Conservation (phyloP, 1,284 basidiomycete species). For the Cystobasidiaceae sp. region DNA sequence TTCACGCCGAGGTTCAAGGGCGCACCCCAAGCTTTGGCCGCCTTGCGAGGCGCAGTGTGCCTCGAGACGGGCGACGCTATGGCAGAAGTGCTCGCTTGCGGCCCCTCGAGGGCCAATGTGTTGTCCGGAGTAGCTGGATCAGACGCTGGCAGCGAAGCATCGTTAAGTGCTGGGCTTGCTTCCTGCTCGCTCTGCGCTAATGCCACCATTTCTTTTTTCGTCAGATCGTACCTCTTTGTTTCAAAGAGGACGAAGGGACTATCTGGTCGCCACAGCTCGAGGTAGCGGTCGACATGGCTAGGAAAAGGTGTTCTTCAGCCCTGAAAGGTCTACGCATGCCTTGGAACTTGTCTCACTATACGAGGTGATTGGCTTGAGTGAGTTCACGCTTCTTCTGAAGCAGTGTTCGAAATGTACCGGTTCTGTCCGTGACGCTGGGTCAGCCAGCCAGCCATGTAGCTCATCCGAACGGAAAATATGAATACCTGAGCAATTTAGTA, state of each 20-base stretch:
- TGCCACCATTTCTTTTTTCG: not conserved
- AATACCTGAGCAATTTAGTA: too few relatives aligned
- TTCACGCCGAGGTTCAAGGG: slow-evolving; percentile 86
- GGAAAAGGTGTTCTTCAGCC: slow-evolving; percentile 25
- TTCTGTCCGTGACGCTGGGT: too few relatives aligned
- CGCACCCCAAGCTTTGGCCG: slow-evolving; percentile 4
- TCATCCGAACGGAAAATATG: too few relatives aligned
- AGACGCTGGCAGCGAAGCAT: too few relatives aligned
- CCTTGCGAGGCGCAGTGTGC: not conserved
- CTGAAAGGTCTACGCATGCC: not conserved
- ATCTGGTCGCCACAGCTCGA: slow-evolving; percentile 72
- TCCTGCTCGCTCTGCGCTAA: too few relatives aligned
- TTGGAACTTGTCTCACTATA: not conserved
- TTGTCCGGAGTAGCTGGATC: too few relatives aligned
- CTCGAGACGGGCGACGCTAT: not conserved
- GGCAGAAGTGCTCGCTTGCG: not conserved
- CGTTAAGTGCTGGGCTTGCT: too few relatives aligned
- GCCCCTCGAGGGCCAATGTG: too few relatives aligned
- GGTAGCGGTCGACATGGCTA: slow-evolving; percentile 77
- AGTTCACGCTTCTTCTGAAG: not conserved
- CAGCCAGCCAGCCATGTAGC: too few relatives aligned
- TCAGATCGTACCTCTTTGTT: slow-evolving; percentile 64
- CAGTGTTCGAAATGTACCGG: not conserved
- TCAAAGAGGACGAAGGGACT: slow-evolving; percentile 79
- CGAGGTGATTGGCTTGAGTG: slow-evolving; percentile 5